phyloP scores from a whole-genome alignment of 2,329 filamentous ascomycete species.

The Botrytis pseudocinerea region DNA sequence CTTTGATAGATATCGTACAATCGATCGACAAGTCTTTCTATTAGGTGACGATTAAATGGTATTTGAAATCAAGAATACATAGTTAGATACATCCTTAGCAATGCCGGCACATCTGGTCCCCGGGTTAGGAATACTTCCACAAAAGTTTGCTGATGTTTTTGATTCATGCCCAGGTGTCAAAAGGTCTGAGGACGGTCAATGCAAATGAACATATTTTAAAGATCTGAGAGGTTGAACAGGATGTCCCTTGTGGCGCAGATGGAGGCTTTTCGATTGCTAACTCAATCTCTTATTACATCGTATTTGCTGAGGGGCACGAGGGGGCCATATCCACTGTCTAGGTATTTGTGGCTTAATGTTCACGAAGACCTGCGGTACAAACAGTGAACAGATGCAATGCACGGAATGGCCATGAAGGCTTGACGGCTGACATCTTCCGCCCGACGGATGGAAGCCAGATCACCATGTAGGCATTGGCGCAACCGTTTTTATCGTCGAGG shows the following conservation, averaged over 20 bases:
- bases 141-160: slow-evolving; percentile 16
- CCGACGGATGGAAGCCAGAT: neutral
- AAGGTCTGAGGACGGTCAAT: slow-evolving; percentile 1
- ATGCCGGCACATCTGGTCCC: neutral
- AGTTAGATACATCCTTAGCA: neutral
- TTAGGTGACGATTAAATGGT: neutral
- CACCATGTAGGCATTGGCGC: neutral
- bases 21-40: neutral
- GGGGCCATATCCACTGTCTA: neutral
- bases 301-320: too few species aligned
- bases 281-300: neutral
- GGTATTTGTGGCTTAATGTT: neutral
- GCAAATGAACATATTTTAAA: neutral
- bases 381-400: neutral
- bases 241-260: slow-evolving; percentile 7
- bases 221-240: slow-evolving; percentile 12
- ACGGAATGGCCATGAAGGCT: neutral
- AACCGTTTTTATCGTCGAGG: slow-evolving; percentile 16
- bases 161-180: neutral
- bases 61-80: neutral
- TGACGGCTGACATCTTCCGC: slow-evolving; percentile 10
- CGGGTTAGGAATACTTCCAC: neutral
- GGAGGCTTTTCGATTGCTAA: neutral
- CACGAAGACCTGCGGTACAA: neutral
- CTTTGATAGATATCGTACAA: neutral